Conservation (phyloP, 192 early-diverging fungal genomes). For the Coemansia sp. region DNA sequence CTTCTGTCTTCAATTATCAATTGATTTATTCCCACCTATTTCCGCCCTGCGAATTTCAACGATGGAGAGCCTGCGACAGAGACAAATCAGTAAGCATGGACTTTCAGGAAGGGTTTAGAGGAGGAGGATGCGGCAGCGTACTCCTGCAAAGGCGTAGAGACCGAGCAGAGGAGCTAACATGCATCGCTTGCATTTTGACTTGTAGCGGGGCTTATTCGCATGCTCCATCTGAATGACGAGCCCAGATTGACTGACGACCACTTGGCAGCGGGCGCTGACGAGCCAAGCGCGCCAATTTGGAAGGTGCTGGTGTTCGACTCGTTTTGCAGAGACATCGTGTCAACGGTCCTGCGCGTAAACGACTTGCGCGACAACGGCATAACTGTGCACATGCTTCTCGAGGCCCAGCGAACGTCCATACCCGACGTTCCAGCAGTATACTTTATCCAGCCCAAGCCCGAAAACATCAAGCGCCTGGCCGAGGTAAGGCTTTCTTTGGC, state of each 20-base stretch:
- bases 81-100: slow-evolving; percentile 65
- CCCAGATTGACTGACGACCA: slow-evolving; percentile 37
- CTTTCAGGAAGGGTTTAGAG: not conserved
- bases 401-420: slow-evolving; percentile 83
- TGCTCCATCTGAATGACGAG: slow-evolving; percentile 87
- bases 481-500: no score
- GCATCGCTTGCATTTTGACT: not conserved
- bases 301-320: slow-evolving; percentile 97
- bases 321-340: slow-evolving; percentile 93
- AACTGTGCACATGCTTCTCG: slow-evolving; percentile 96
- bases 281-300: slow-evolving; percentile 72
- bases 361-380: slow-evolving; percentile 95
- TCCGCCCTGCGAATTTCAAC: slow-evolving; percentile 1
- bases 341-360: slow-evolving; percentile 94
- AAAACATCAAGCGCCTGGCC: slow-evolving; percentile 79
- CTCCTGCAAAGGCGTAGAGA: not conserved
- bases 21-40: not conserved
- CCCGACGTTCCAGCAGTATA: slow-evolving; percentile 98
- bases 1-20: not conserved
- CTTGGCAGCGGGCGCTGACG: slow-evolving; percentile 17
- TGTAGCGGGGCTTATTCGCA: slow-evolving; percentile 76
- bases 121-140: not conserved
- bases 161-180: not conserved
- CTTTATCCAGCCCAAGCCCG: slow-evolving; percentile 88
- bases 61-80: slow-evolving; percentile 60